Evolutionary conservation across 2,329 filamentous ascomycete genomes (phyloP), one percentile per base, ranked within the genome.

Genomic region (Rhinocladiella mackenziei): DNA sequence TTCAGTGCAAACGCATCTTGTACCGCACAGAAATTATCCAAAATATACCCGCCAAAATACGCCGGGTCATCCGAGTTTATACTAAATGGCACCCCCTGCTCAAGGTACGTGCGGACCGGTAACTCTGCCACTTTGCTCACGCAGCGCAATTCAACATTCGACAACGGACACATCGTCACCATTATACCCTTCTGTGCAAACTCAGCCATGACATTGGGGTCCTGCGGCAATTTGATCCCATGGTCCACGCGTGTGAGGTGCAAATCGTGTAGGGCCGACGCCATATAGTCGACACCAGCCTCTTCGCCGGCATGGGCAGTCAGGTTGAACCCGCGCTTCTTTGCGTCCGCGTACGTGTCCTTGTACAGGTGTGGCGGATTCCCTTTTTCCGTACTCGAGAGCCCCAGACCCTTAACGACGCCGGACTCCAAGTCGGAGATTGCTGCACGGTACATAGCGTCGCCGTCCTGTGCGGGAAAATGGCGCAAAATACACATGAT

Each of bases 241-340:
- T 91, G 84, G 60, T 89, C 85, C 58, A 91, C 86, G 30, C 86
- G 76, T 60, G 75, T 68, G 30, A 80, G 77, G 15, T 72, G 68
- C 31, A 88, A 72, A 20, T 71, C 59, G 54, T 84, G 76, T 29
- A 89, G 67, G 2, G 84, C 81, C 18, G 72, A 70, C 17, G 67
- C 65, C 54, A 91, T 81, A 63, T 84, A 87, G 4, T 70, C 71
- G 3, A 80, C 66, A 11, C 83, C 81, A 0, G 82, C 84, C 60
- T 89, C 85, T 62, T 89, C 85, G 39, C 85, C 84, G 2, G 81
- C 84, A 61, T 89, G 85, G 2, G 84, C 80, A 0, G 85, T 89
- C n/a, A 79, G 70, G 19, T 71, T 67, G 38, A 84, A 71, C 0
- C 78, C 77, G 19, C 68, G 67, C 18, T 63, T 62, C 39, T 66